A percentile compares a stretch with the other conserved stretches of the same genome.
Evolutionary conservation across 768 basidiomycete species (phyloP).

Genomic region (Kwoniella sp.): DNA sequence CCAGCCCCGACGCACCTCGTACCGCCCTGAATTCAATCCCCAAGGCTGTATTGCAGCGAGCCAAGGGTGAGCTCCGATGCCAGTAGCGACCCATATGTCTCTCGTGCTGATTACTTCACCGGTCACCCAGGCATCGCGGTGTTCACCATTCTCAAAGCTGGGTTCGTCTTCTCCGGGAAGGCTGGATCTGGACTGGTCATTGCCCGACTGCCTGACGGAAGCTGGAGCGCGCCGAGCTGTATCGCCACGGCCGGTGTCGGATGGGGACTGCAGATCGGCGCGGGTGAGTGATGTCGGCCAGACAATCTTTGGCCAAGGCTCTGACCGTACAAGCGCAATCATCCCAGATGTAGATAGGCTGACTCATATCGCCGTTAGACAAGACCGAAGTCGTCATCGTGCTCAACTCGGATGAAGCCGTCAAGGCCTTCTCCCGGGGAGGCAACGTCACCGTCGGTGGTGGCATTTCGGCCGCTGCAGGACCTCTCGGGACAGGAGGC

Average conservation of each 20-base stretch:
- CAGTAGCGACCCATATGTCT: background rate
- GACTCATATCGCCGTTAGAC: conserved; percentile 18
- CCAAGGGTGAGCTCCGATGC: conserved; percentile 62
- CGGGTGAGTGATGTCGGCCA: conserved; percentile 64
- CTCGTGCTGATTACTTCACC: background rate
- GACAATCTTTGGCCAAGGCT: background rate
- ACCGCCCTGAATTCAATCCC: conserved; percentile 92
- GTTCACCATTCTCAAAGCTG: conserved; percentile 83
- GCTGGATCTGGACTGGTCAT: conserved; percentile 90
- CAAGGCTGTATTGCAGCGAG: conserved; percentile 80
- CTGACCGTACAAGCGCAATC: too few species aligned
- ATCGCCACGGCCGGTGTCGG: conserved; percentile 82
- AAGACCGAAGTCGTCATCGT: conserved; percentile 84
- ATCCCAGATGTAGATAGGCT: conserved; percentile 1
- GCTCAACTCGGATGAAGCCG: conserved; percentile 92
- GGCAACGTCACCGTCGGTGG: conserved; percentile 97
- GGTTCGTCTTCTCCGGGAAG: conserved; percentile 92
- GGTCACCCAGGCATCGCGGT: conserved; percentile 70
- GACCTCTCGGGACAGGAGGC: conserved; percentile 90
- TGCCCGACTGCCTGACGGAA: conserved; percentile 86
- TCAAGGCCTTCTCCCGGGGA: conserved; percentile 88
- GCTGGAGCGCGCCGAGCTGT: conserved; percentile 94
- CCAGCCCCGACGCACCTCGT: conserved; percentile 78
- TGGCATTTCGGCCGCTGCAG: conserved; percentile 63
- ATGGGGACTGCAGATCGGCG: conserved; percentile 70